These are phyloP conservation scores for Entoloma clypeatum DNA, from an alignment of 1,284 basidiomycete species.

Conservation along the genomic window DNA sequence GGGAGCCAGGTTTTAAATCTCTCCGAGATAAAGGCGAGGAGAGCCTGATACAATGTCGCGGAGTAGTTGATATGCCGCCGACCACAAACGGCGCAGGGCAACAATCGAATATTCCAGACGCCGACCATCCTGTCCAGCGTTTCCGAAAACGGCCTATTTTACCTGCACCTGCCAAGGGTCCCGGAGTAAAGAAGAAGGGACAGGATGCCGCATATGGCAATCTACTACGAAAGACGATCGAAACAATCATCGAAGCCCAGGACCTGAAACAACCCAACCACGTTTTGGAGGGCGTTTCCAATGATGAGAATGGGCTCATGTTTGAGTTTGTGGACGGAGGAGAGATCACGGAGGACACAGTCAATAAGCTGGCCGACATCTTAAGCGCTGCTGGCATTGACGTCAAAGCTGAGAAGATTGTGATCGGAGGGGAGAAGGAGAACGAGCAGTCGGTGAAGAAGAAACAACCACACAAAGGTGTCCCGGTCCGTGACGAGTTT, in stretches of 20 bases:
- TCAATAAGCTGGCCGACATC: slow-evolving; percentile 33
- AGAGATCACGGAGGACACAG: slow-evolving; percentile 33
- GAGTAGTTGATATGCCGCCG: slow-evolving; percentile 50
- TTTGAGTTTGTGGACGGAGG: slow-evolving; percentile 55
- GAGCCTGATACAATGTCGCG: slow-evolving; percentile 68
- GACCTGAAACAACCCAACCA: slow-evolving; percentile 32
- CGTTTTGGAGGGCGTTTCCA: slow-evolving; percentile 34
- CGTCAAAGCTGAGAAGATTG: slow-evolving; percentile 29
- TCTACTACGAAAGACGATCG: slow-evolving; percentile 37
- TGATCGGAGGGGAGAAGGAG: slow-evolving; percentile 13
- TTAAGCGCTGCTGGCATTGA: slow-evolving; percentile 44
- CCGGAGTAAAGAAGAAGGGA: slow-evolving; percentile 18
- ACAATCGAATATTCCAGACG: slow-evolving; percentile 37
- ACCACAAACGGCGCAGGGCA: slow-evolving; percentile 18
- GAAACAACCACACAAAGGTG: slow-evolving; percentile 12
- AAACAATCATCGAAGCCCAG: slow-evolving; percentile 39
- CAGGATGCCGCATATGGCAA: slow-evolving; percentile 28
- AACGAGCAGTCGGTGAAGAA: slow-evolving; percentile 15
- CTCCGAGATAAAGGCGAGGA: slow-evolving; percentile 63
- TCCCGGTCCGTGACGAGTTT: slow-evolving; percentile 18
- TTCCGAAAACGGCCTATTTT: slow-evolving; percentile 47
- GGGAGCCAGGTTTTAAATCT: slow-evolving; percentile 85
- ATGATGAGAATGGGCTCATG: slow-evolving; percentile 50
- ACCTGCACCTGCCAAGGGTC: slow-evolving; percentile 34
- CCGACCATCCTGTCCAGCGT: slow-evolving; percentile 53